Conservation (phyloP, 208 protist genomes). For the Trypanosoma caninum region DNA sequence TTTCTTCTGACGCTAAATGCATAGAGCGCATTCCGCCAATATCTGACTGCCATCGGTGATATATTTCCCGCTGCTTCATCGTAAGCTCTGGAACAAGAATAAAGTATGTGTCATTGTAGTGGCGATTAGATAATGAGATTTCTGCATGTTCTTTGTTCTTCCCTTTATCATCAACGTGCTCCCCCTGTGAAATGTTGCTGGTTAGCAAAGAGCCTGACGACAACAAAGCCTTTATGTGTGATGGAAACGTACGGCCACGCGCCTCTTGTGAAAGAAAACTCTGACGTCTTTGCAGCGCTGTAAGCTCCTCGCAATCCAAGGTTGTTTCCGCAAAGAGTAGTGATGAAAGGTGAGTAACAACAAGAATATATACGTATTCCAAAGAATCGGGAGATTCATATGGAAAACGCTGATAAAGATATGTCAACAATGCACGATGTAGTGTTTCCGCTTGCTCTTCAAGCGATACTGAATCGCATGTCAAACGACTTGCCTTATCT, state of each 20-base stretch:
- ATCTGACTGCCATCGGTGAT: slow-evolving; percentile 26
- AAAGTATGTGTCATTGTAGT: slow-evolving; percentile 58
- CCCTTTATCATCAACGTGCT: neutral
- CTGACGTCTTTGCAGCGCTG: slow-evolving; percentile 27
- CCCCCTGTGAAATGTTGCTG: neutral
- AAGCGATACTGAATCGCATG: slow-evolving; percentile 25
- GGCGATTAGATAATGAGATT: neutral
- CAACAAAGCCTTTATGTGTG: slow-evolving; percentile 46
- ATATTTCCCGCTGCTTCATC: slow-evolving; percentile 29
- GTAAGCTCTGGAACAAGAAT: slow-evolving; percentile 52
- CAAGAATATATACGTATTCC: slow-evolving; percentile 62
- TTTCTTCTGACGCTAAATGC: no score
- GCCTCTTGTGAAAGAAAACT: slow-evolving; percentile 42
- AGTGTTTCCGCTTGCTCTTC: slow-evolving; percentile 48
- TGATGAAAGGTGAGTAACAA: slow-evolving; percentile 46
- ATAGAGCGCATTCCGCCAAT: neutral
- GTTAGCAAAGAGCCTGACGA: neutral
- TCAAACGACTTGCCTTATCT: neutral
- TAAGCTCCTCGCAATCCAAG: slow-evolving; percentile 36
- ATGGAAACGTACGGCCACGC: slow-evolving; percentile 54
- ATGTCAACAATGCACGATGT: slow-evolving; percentile 53
- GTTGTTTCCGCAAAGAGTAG: slow-evolving; percentile 29
- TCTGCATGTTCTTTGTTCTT: slow-evolving; percentile 3
- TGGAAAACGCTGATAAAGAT: slow-evolving; percentile 50
- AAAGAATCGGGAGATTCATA: slow-evolving; percentile 61